phyloP scores from a whole-genome alignment of 257 asterid genomes.

The Salvia rosmarinus region DNA sequence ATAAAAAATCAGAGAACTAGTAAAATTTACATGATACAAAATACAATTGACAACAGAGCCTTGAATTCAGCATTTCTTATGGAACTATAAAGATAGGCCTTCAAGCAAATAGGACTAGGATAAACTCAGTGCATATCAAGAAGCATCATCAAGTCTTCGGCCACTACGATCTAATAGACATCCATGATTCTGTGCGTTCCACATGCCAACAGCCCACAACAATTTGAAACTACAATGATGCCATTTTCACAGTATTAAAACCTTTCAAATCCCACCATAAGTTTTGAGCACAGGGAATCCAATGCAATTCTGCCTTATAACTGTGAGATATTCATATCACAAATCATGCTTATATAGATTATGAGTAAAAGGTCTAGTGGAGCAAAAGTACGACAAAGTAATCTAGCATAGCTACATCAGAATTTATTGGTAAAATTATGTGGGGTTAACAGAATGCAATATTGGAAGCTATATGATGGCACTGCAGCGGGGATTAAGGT shows the following conservation, averaged over 20 bases:
- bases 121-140: not conserved
- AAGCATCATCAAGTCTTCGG: not conserved
- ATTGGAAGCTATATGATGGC: not conserved
- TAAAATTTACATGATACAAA: not conserved
- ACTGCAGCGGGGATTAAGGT: too few relatives aligned
- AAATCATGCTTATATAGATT: not conserved
- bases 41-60: slow-evolving; percentile 2
- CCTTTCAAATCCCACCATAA: not conserved
- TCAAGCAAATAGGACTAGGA: not conserved
- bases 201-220: not conserved
- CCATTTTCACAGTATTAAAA: not conserved
- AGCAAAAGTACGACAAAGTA: not conserved
- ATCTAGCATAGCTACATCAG: not conserved
- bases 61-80: not conserved
- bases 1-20: slow-evolving; percentile 17
- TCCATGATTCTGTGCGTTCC: not conserved
- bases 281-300: slow-evolving; percentile 1
- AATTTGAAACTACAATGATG: not conserved
- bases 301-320: not conserved
- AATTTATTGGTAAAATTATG: not conserved
- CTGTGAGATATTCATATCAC: not conserved
- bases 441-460: not conserved
- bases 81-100: slow-evolving; percentile 7
- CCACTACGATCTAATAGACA: not conserved
- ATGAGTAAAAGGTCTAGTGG: not conserved